Evolutionary conservation across 768 basidiomycete species (phyloP).

Genomic region (Podaxis sp.): DNA sequence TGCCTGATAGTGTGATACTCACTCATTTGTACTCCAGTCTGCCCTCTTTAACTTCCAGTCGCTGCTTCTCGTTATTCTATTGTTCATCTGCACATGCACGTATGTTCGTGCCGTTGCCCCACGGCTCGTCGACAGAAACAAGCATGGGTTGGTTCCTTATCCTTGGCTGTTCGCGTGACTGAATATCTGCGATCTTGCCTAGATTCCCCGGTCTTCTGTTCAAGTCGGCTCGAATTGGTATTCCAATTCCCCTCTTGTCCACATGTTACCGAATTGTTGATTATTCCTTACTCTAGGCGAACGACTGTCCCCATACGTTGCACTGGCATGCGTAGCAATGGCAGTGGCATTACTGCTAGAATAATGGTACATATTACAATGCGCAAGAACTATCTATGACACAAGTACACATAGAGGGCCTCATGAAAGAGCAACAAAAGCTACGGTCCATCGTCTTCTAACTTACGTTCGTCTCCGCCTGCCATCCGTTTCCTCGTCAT

Average conservation of each 20-base stretch:
- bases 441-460: conserved; percentile 3
- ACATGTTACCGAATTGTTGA: neutral
- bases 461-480: conserved; percentile 27
- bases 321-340: conserved; percentile 91
- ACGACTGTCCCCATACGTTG: conserved; percentile 93
- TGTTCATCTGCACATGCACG: conserved; percentile 96
- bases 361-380: conserved; percentile 30
- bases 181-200: conserved; percentile 4
- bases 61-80: conserved; percentile 86
- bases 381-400: conserved; percentile 22
- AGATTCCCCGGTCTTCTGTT: conserved; percentile 93
- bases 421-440: neutral
- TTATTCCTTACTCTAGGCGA: conserved; percentile 59
- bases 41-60: conserved; percentile 99
- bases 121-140: conserved; percentile 88
- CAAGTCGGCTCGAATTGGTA: conserved; percentile 95
- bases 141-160: conserved; percentile 75
- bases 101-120: conserved; percentile 92
- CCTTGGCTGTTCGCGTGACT: neutral
- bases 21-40: conserved; percentile 42
- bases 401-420: conserved; percentile 21
- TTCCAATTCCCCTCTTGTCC: conserved; percentile 21
- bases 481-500: conserved; percentile 29
- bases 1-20: neutral
- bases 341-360: conserved; percentile 64